These are phyloP conservation scores for Actinomortierella wolfii DNA, from an alignment of 371 early-diverging fungal genomes.

Conservation along the genomic window DNA sequence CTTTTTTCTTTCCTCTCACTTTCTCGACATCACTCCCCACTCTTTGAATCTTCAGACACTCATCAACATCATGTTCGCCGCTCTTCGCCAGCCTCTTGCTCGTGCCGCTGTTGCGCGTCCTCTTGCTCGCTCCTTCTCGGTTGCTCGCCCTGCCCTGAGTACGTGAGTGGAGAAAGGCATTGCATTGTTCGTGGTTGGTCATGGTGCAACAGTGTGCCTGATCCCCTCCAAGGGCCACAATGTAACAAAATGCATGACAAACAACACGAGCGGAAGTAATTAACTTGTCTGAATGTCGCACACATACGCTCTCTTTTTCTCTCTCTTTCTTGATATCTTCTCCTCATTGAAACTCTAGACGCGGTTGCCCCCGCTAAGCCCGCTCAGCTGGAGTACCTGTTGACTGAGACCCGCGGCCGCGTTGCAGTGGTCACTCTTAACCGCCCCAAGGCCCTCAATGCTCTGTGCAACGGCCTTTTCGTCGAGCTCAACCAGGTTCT, in stretches of 20 bases:
- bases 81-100: conserved; percentile 46
- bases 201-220: too few species aligned
- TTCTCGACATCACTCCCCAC: conserved; percentile 7
- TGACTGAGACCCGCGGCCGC: conserved; percentile 79
- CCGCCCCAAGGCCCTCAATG: conserved; percentile 97
- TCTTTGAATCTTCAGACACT: too few species aligned
- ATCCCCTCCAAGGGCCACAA: too few species aligned
- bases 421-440: conserved; percentile 91
- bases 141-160: conserved; percentile 29
- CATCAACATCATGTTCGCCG: conserved; percentile 32
- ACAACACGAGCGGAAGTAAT: too few species aligned
- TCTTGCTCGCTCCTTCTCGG: conserved; percentile 37
- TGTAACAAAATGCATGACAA: too few species aligned
- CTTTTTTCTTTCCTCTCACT: not conserved
- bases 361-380: conserved; percentile 44
- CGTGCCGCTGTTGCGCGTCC: conserved; percentile 38
- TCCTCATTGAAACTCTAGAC: conserved; percentile 29
- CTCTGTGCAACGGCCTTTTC: conserved; percentile 92
- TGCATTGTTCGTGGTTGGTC: too few species aligned
- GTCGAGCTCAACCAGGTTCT: conserved; percentile 92
- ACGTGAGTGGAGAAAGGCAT: conserved; percentile 11
- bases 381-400: conserved; percentile 66
- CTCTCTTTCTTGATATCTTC: not conserved
- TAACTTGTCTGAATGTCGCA: too few species aligned
- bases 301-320: not conserved